Evolutionary conservation across 139 green algal species (phyloP), one percentile per base, ranked within the genome.

Genomic region (Volvox reticuliferus): DNA sequence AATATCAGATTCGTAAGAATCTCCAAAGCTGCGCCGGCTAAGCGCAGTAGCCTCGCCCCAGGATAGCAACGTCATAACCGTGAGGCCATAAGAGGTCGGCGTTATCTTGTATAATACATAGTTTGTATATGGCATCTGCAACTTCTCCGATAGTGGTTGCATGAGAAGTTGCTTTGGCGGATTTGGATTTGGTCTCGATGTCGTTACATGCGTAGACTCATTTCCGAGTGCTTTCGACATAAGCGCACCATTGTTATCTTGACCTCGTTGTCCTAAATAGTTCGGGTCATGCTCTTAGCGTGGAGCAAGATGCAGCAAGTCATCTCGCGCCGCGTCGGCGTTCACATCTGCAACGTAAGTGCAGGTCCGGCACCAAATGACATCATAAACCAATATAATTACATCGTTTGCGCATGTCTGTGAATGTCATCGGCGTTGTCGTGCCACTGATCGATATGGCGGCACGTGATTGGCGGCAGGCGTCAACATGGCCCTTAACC

Each of bases 281-380:
- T 81, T 61, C 20, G 32, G 32, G 32, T 81, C 32, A 81, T 50
- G 75, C 33, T 61, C 18, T 81, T 50, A 26, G 32, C 32, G 30
- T 55, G 55, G 12, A 81, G 32, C 75, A 84, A 84, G 17, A 84
- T 84, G 78, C 36, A 68, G 78, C 78, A 68, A 33, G 22, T 28
- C 78, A 21, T 65, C 22, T 84, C 78, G 36, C 30, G 36, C 78
- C 78, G 78, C 78, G 78, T 65, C 78, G 78, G 36, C 37, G 78
- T 1, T 82, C 73, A 79, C 19, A 33, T 33, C 32, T 30, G 76
- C 36, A 20, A 67, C 16, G 78, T 84, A 84, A 26, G 78, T 84
- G 20, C 1, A 61, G 36, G 35, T 44, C 16, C 19, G 73, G 73
- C 73, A 79, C 28, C 6, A 9, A 19, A 79, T 30, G n/a, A 81